Base-by-base conservation (phyloP, 176 grass and related monocot species). In the Triticum monococcum region DNA sequence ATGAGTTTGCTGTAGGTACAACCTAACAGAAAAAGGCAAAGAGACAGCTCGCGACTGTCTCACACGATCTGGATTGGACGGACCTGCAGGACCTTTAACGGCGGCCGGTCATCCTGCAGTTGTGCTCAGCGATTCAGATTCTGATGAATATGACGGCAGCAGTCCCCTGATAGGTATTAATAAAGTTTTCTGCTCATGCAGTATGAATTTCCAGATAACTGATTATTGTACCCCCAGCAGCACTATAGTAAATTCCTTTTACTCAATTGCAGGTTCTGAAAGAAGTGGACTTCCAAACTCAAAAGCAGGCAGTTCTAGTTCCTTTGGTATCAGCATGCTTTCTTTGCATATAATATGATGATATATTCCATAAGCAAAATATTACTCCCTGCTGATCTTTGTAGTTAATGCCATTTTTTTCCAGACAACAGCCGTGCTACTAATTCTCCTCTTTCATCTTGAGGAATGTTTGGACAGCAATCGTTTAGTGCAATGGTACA, bases 1-100 rank as follows among this genome's bases (percentile, higher is more conserved):
- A 56, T 79, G 37, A 76, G 61, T 75, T 59, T 86, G 12, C 4
- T 75, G 63, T 85, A 95, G 96, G 86, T 98, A 89, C 88, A 91
- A 46, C 86, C 70, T 98, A 70, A 93, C 96, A 37, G 87, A 88
- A 90, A 88, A 98, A 90, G 96, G 96, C 7, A 75, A 83, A 86
- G 81, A 40, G 26, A 89, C 88, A 90, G 96, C 91, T 63, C 28
- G 23, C 81, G 93, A 98, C 31, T 92, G 88, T 82, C 79, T 98
- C 50, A 64, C 88, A 64, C 83, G 88, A n/a, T 90, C 91, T 89
- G 88, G 91, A 75, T 90, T 93, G 64, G 85, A 63, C 8, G 66
- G 85, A 82, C 81, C 75, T 50, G 48, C 78, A 52, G 64, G 32
- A 66, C 40, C 64, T 75, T 74, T 79, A 62, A 56, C 48, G 45